phyloP scores from a whole-genome alignment of 106 monocot species.

The Dioscorea alata region DNA sequence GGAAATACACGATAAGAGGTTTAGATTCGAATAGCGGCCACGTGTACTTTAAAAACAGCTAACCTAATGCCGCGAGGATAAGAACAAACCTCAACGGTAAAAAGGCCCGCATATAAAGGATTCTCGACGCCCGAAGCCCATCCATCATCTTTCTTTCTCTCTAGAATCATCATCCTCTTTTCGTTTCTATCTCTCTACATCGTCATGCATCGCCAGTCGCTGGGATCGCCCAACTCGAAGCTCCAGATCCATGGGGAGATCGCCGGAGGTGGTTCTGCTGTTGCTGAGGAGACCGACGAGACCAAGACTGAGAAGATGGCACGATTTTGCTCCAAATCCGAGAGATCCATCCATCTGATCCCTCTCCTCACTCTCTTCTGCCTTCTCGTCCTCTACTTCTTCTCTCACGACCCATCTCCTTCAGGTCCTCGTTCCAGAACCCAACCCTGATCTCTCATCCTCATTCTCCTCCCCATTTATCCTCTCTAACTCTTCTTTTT shows the following conservation, averaged over 20 bases:
- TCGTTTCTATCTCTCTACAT: slow-evolving; percentile 6
- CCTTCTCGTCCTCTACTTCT: slow-evolving; percentile 36
- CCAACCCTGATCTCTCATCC: background rate
- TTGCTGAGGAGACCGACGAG: slow-evolving; percentile 4
- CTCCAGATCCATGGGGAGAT: background rate
- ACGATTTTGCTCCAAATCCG: background rate
- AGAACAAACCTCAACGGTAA: no score
- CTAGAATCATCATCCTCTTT: background rate
- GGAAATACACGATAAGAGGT: no score
- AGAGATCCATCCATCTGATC: slow-evolving; percentile 22
- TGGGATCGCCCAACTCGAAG: slow-evolving; percentile 19
- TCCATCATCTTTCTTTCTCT: background rate
- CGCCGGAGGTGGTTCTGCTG: background rate
- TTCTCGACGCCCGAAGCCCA: no score
- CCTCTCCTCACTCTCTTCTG: slow-evolving; percentile 26
- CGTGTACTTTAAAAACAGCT: no score
- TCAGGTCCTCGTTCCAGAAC: background rate
- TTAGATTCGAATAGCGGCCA: no score
- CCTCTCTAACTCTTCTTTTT: background rate
- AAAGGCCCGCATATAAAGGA: no score
- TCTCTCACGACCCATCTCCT: slow-evolving; percentile 26
- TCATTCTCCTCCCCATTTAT: background rate
- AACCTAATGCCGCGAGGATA: no score
- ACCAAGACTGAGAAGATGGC: slow-evolving; percentile 6
- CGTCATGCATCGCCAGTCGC: slow-evolving; percentile 25